Base-by-base conservation (phyloP, 805 yeast genomes). In the Cyberlindnera xylosilytica region DNA sequence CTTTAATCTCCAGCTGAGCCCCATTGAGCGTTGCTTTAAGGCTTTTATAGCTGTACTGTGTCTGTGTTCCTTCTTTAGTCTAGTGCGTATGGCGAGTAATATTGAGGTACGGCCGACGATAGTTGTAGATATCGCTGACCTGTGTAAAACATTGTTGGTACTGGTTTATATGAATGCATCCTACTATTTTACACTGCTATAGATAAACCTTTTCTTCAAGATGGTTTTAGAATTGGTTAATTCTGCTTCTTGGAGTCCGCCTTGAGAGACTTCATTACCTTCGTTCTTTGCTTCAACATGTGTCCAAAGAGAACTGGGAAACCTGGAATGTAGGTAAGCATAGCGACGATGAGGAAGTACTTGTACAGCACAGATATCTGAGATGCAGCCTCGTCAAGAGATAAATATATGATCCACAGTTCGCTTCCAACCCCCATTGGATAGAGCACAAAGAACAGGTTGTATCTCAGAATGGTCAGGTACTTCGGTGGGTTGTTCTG, bases 381-480 rank as follows among this genome's bases (percentile, higher is more conserved):
- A 36, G 52, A 50, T 39, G 67, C 73, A n/a, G 96, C 96, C 36
- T 75, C 78, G n/a, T 72, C 74, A 39, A 91, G 69, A 0, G 96
- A 81, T 42, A 79, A 64, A 64, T 78, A 83, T 45, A 87, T 73
- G 65, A 88, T 77, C 27, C 71, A 57, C 46, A 85, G 70, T 62
- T 93, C 99, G 47, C 91, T 79, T 2, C 85, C 76, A n/a, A 90
- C 97, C 3, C 99, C 99, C 17, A 84, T 63, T 16, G 99, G 99
- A 58, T 93, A 93, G 50, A 93, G 69, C 3, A 87, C 77, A 51
- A 77, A 75, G 64, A 93, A 93, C 20, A 87, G 67, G 49, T 86
- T 85, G 72, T 93, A 93, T 57, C 99, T 77, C 50, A 88, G 66
- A 73, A 83, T 76, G 16, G 81, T 75, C 51, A 91, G 70, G 58